Percentiles rank a stretch among this genome's conserved stretches.
These are phyloP conservation scores for Penicillium arizonense DNA, from an alignment of 495 filamentous ascomycete species.

Conservation along the genomic window DNA sequence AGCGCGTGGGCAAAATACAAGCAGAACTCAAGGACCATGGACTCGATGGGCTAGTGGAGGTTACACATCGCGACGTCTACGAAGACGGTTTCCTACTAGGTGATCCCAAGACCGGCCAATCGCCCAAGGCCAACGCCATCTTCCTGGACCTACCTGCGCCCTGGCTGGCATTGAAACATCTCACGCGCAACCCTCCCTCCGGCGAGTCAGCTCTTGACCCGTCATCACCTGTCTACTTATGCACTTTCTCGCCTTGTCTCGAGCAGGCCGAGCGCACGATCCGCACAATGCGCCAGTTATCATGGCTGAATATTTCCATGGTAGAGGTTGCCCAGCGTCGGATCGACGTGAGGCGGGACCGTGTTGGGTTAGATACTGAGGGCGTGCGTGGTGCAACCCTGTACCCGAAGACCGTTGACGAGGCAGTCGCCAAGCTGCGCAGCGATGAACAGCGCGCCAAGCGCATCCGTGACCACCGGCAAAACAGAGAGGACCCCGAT, in stretches of 20 bases:
- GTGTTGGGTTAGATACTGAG: slow-evolving; percentile 63
- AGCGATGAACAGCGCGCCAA: slow-evolving; percentile 67
- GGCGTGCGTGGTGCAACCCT: slow-evolving; percentile 58
- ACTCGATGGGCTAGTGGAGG: slow-evolving; percentile 65
- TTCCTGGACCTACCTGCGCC: slow-evolving; percentile 95
- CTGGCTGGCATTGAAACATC: slow-evolving; percentile 83
- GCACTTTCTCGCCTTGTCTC: slow-evolving; percentile 94
- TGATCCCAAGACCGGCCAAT: slow-evolving; percentile 39
- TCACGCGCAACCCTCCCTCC: slow-evolving; percentile 58
- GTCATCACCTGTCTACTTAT: slow-evolving; percentile 64
- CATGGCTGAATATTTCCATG: slow-evolving; percentile 93
- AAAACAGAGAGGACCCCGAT: slow-evolving; percentile 3
- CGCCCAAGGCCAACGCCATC: slow-evolving; percentile 72
- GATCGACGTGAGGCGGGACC: slow-evolving; percentile 78
- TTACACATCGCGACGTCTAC: slow-evolving; percentile 94
- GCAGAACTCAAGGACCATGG: slow-evolving; percentile 75
- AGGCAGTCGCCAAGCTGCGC: slow-evolving; percentile 69
- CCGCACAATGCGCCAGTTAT: slow-evolving; percentile 68
- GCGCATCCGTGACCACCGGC: slow-evolving; percentile 45
- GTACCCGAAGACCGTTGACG: slow-evolving; percentile 66
- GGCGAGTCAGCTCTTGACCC: slow-evolving; percentile 68
- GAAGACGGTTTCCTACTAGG: slow-evolving; percentile 72
- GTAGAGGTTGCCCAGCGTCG: slow-evolving; percentile 75
- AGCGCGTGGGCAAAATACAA: slow-evolving; percentile 67
- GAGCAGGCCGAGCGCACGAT: slow-evolving; percentile 90